These are phyloP conservation scores for Ceriops zippeliana DNA, from an alignment of 345 rosid genomes.

Conservation along the genomic window DNA sequence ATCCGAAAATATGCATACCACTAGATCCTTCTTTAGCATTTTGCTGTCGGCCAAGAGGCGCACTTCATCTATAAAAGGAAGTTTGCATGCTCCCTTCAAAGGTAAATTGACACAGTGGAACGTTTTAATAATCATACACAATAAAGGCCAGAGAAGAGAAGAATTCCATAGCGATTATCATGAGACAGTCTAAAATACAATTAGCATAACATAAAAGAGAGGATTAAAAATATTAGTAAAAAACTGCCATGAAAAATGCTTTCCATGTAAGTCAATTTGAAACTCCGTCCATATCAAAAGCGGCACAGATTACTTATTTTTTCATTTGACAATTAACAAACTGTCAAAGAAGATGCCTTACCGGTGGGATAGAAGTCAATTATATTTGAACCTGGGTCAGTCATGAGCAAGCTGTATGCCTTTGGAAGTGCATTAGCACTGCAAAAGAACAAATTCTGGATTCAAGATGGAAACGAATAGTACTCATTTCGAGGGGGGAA, in stretches of 20 bases:
- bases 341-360: slow-evolving; percentile 1
- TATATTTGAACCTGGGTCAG: slow-evolving; percentile 16
- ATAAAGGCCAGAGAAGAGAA: background rate
- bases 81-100: slow-evolving; percentile 21
- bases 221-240: background rate
- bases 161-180: background rate
- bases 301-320: background rate
- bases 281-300: slow-evolving; percentile 12
- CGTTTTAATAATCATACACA: background rate
- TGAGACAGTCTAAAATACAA: background rate
- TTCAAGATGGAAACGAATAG: too few relatives aligned
- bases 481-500: too few relatives aligned
- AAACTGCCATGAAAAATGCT: slow-evolving; percentile 26
- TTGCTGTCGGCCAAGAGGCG: background rate
- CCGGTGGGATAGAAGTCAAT: slow-evolving; percentile 27
- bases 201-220: background rate
- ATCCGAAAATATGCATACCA: background rate
- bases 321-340: background rate
- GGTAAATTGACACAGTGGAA: background rate
- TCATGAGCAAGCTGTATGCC: slow-evolving; percentile 16
- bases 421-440: slow-evolving; percentile 28
- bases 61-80: too few relatives aligned
- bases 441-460: background rate
- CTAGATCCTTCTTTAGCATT: slow-evolving; percentile 23
- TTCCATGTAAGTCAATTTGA: slow-evolving; percentile 24